phyloP scores from a whole-genome alignment of 768 basidiomycete genomes.

The Russula lepida region DNA sequence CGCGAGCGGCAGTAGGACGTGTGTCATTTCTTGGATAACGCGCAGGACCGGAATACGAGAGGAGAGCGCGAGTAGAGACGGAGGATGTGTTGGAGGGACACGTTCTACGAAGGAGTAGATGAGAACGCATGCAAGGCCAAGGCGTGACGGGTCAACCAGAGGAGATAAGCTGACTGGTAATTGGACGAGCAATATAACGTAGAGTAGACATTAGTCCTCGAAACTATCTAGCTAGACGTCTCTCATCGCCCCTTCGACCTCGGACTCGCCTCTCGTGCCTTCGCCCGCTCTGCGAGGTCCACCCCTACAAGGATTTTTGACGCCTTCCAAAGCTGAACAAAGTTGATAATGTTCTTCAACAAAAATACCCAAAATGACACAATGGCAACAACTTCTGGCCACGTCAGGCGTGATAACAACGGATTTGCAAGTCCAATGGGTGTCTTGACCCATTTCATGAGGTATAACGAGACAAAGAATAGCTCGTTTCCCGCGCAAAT shows the following conservation, averaged over 20 bases:
- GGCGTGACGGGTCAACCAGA: background rate
- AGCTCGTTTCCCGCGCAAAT: constrained; percentile 94
- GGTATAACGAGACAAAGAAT: constrained; percentile 92
- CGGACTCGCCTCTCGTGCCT: constrained; percentile 40
- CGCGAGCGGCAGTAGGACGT: constrained; percentile 14
- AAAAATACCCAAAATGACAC: constrained; percentile 59
- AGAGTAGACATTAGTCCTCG: background rate
- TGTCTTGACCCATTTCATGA: constrained; percentile 73
- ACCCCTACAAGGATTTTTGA: constrained; percentile 91
- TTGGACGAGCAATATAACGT: constrained; percentile 1
- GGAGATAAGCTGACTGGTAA: background rate
- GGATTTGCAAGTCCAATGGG: constrained; percentile 42
- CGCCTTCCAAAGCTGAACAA: constrained; percentile 98
- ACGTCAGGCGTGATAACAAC: constrained; percentile 45
- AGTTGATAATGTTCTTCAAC: constrained; percentile 86
- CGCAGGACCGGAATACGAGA: constrained; percentile 26
- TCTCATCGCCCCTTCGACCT: constrained; percentile 15
- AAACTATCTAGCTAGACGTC: constrained; percentile 1
- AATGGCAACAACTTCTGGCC: constrained; percentile 64
- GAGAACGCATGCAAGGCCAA: constrained; percentile 33
- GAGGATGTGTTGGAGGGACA: constrained; percentile 26
- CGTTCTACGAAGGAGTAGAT: constrained; percentile 30
- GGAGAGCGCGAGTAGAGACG: constrained; percentile 24
- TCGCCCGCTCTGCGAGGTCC: constrained; percentile 78
- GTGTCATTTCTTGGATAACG: constrained; percentile 29